Base-by-base conservation (phyloP, 1,284 basidiomycete genomes). In the Ceraceosorus bombacis region DNA sequence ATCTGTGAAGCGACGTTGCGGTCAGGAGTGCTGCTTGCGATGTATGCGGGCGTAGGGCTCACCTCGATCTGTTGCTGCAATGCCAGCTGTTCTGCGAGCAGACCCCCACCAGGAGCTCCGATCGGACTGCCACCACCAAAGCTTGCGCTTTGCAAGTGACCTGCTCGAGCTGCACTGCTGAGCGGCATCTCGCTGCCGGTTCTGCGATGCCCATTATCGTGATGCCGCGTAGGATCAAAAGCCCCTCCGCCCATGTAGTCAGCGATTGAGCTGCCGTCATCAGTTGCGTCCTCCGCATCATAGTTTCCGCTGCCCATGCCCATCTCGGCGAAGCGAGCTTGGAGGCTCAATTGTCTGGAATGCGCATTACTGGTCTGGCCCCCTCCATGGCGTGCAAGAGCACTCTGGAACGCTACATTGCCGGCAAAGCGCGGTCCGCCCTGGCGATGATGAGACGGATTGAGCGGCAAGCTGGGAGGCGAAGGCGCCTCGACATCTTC, bases 111-210 rank as follows among this genome's bases (percentile, higher is more conserved):
- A 51, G 62, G 64, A 54, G 63, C 62, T 64, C 54, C 67, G 51
- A 59, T 89, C 88, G 73, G 90, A 87, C 36, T 85, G 86, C 68
- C 89, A 86, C 36, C 85, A 87, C 69, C 89, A 86, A 72, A 92
- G 90, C 73, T 92, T 88, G 69, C 61, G 9, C 67, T 61, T 41
- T 63, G 58, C n/a, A 57, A 59, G 38, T 70, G 68, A 10, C 66
- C 65, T 52, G 57, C 52, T 48, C 65, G 57, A 51, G 62, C 50
- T 39, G 58, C 68, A 61, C 62, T 71, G 58, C n/a, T 56, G 64
- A 12, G 58, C 58, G 13, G 37, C 56, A 70, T 60, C n/a, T 74
- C 73, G 54, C 67, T 68, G 37, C 66, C 70, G 5, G 63, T 66
- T 53, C 73, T 63, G 43, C 72, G 67, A 49, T 72, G 72, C 41